phyloP scores from a whole-genome alignment of 2,329 filamentous ascomycete species.

The Alternaria triticina region DNA sequence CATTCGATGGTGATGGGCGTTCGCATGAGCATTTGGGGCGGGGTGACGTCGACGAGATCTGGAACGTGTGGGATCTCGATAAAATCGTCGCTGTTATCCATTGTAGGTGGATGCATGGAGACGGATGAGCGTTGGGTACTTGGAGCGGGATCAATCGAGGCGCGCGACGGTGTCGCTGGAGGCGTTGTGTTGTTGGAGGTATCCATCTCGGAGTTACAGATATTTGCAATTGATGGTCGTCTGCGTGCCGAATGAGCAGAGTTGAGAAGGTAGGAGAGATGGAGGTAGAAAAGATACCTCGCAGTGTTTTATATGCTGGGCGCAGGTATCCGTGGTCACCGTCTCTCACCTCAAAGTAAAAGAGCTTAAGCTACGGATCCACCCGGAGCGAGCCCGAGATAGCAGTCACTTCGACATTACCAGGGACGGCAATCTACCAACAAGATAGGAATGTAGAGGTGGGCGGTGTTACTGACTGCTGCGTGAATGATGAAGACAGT shows the following conservation, averaged over 20 bases:
- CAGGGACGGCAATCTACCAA: neutral
- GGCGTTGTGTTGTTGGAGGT: neutral
- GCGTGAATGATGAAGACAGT: neutral
- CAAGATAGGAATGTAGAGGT: neutral
- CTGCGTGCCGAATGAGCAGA: too few species aligned
- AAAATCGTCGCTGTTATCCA: neutral
- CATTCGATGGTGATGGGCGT: conserved; percentile 21
- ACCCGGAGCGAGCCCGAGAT: neutral
- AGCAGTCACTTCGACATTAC: neutral
- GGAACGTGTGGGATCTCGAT: neutral
- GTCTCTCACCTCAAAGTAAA: neutral
- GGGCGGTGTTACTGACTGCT: neutral
- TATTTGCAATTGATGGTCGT: neutral
- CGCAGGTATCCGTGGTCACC: neutral
- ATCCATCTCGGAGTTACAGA: neutral
- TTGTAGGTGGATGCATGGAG: neutral
- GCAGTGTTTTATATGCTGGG: neutral
- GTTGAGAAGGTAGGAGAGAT: neutral
- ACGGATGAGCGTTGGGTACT: neutral
- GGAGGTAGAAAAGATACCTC: neutral
- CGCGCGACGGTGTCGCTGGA: neutral
- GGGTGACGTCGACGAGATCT: neutral
- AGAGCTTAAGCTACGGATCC: neutral
- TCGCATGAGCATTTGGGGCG: conserved; percentile 11
- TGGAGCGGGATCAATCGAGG: neutral